Conservation (phyloP, 164 flowering plant genomes). For the Magnolia kwangsiensis region DNA sequence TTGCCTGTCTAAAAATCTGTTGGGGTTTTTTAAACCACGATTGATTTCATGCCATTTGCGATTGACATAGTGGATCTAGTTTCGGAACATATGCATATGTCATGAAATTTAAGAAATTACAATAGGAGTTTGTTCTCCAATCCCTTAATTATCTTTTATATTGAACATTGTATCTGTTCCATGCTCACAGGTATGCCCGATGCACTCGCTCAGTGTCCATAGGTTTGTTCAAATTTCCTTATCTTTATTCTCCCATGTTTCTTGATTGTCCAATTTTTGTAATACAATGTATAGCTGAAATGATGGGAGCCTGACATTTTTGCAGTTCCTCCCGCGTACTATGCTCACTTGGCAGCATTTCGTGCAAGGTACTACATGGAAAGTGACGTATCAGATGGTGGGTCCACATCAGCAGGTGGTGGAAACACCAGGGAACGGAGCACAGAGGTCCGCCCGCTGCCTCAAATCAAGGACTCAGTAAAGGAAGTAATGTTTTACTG, state of each 20-base stretch:
- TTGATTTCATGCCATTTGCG: too few species aligned
- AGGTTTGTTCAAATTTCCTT: conserved; percentile 39
- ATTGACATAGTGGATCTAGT: too few species aligned
- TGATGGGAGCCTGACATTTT: background rate
- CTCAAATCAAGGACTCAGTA: conserved; percentile 50
- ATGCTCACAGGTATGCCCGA: conserved; percentile 46
- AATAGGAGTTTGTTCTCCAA: background rate
- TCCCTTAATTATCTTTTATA: background rate
- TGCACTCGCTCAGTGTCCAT: conserved; percentile 86
- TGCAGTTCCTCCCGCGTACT: conserved; percentile 91
- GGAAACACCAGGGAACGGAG: conserved; percentile 13
- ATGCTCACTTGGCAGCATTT: conserved; percentile 78
- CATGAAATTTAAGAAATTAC: background rate
- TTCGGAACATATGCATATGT: too few species aligned
- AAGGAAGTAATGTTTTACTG: conserved; percentile 76
- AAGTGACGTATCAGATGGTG: conserved; percentile 40
- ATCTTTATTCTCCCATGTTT: background rate
- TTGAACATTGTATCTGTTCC: background rate
- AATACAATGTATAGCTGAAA: too few species aligned
- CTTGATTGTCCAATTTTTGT: background rate
- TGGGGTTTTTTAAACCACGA: too few species aligned
- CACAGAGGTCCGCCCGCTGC: conserved; percentile 31
- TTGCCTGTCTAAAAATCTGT: too few species aligned
- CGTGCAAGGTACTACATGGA: conserved; percentile 69
- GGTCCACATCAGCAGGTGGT: conserved; percentile 7